phyloP scores from a whole-genome alignment of 352 stramenopile species.

The Blastocystis sp. region DNA sequence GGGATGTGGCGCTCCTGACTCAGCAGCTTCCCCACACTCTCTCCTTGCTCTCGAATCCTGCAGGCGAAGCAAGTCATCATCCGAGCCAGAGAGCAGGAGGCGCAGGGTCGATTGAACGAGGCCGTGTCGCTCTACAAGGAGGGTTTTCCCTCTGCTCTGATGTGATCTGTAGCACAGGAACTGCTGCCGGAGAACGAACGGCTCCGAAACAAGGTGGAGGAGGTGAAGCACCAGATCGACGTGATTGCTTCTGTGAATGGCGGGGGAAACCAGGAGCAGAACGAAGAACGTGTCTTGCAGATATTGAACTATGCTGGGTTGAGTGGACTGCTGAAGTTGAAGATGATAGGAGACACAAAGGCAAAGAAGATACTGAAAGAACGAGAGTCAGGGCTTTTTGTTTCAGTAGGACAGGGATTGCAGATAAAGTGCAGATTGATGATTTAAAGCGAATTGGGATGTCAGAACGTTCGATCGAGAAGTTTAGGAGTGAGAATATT shows the following conservation, averaged over 20 bases:
- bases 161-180: background rate
- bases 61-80: constrained; percentile 10
- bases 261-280: background rate
- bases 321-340: background rate
- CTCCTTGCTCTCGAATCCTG: background rate
- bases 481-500: background rate
- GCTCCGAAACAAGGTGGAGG: background rate
- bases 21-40: background rate
- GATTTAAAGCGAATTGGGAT: constrained; percentile 28
- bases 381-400: background rate
- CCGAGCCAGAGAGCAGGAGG: background rate
- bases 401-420: background rate
- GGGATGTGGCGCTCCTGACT: background rate
- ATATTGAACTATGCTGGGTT: constrained; percentile 11
- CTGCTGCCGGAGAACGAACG: background rate
- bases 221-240: background rate
- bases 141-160: background rate
- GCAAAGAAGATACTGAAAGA: background rate
- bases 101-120: background rate
- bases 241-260: background rate
- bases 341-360: background rate
- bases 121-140: background rate
- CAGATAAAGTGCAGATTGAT: background rate
- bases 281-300: constrained; percentile 20
- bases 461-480: background rate